A percentile compares a stretch with the other conserved stretches of the same genome.
phyloP scores from a whole-genome alignment of 768 basidiomycete genomes.

The Asterophora parasitica region DNA sequence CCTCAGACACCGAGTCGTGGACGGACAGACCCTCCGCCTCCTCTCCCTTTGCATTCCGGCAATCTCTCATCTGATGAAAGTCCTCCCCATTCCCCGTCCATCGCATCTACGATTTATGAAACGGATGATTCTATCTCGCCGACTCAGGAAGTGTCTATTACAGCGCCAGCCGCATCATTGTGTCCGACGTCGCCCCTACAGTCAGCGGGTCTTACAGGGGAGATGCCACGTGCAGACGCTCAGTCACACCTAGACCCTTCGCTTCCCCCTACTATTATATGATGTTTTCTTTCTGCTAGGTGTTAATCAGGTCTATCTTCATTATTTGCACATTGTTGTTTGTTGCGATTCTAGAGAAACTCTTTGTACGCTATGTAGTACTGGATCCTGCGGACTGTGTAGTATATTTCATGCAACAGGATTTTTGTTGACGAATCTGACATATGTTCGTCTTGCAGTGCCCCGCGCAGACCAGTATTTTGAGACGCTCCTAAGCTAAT shows the following conservation, averaged over 20 bases:
- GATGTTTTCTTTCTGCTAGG: not conserved
- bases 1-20: slow-evolving; percentile 45
- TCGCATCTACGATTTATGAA: slow-evolving; percentile 20
- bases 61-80: slow-evolving; percentile 22
- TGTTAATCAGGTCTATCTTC: not conserved
- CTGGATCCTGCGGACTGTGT: not conserved
- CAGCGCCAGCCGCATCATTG: not conserved
- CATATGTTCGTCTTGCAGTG: not conserved
- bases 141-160: slow-evolving; percentile 6
- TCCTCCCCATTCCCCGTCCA: slow-evolving; percentile 25
- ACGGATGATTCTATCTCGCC: slow-evolving; percentile 16
- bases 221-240: not conserved
- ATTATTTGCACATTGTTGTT: not conserved
- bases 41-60: slow-evolving; percentile 21
- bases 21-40: slow-evolving; percentile 20
- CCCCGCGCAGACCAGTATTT: too few relatives aligned
- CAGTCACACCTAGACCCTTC: slow-evolving; percentile 1
- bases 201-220: not conserved
- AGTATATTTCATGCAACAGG: not conserved
- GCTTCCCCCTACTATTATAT: not conserved
- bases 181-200: slow-evolving; percentile 7
- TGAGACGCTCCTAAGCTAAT: too few relatives aligned
- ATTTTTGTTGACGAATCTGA: not conserved
- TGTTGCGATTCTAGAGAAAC: not conserved
- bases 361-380: not conserved